Percentiles rank a stretch among this genome's conserved stretches.
These are phyloP conservation scores for Epichloe sylvatica DNA, from an alignment of 2,329 filamentous ascomycete species.

Conservation along the genomic window DNA sequence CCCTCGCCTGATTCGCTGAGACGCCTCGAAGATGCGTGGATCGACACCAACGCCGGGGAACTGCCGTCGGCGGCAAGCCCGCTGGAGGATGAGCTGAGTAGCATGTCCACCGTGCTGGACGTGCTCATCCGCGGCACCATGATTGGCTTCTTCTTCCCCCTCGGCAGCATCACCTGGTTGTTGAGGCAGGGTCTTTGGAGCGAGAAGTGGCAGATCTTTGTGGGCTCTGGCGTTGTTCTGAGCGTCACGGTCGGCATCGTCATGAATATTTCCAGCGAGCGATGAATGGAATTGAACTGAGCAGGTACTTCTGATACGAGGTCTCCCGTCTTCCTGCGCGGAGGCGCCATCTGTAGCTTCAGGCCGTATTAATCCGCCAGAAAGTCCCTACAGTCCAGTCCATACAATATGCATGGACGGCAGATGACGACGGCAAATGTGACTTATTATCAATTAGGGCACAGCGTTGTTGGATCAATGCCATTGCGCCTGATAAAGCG, in stretches of 20 bases:
- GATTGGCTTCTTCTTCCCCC: conserved; percentile 88
- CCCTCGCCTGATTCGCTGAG: conserved; percentile 64
- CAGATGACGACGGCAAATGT: no score
- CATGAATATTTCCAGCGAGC: conserved; percentile 28
- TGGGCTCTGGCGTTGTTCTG: conserved; percentile 69
- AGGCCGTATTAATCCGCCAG: no score
- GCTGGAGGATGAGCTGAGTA: conserved; percentile 34
- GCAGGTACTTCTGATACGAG: not conserved
- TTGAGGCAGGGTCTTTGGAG: conserved; percentile 77
- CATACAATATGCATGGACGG: no score
- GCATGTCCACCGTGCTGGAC: conserved; percentile 49
- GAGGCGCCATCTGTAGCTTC: no score
- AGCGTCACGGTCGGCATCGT: conserved; percentile 66
- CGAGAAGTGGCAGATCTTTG: conserved; percentile 70
- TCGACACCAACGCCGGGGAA: conserved; percentile 50
- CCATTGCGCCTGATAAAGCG: no score
- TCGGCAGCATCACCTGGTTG: conserved; percentile 75
- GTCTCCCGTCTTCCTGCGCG: no score
- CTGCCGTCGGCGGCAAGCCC: conserved; percentile 23
- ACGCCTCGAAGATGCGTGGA: conserved; percentile 77
- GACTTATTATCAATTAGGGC: no score
- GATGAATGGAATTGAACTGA: not conserved
- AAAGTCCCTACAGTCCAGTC: no score
- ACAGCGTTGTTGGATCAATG: no score
- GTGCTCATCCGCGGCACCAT: conserved; percentile 78